Evolutionary conservation across 75 land plant genomes (phyloP).

Genomic region (Pinus taeda): DNA sequence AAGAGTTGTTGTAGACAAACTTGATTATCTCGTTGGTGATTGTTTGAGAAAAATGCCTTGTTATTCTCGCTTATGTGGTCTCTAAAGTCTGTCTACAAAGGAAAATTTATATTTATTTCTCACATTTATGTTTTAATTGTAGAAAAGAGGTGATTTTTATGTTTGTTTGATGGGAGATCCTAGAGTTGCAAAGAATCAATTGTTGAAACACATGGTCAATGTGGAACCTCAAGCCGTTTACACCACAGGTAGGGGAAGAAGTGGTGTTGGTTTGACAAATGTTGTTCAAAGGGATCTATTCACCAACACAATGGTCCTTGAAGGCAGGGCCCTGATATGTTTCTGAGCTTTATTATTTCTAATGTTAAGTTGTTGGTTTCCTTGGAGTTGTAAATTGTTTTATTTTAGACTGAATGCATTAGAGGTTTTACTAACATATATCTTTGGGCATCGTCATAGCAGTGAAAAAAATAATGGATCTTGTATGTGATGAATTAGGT

Average conservation of each 20-base stretch:
- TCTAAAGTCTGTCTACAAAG: background rate
- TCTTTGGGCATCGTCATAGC: background rate
- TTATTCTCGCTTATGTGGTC: background rate
- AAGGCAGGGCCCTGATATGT: constrained; percentile 97
- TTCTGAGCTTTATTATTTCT: background rate
- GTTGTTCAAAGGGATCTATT: constrained; percentile 95
- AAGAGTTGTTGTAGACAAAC: background rate
- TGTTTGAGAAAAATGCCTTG: background rate
- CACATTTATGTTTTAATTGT: constrained; percentile 13
- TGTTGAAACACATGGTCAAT: constrained; percentile 92
- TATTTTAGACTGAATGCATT: background rate
- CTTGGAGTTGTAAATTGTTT: background rate
- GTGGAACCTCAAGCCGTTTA: constrained; percentile 96
- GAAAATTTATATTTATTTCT: background rate
- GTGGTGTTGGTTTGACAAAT: constrained; percentile 98
- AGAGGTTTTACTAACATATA: background rate
- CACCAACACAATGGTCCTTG: constrained; percentile 92
- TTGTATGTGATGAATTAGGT: constrained; percentile 47
- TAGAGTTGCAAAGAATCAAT: constrained; percentile 98
- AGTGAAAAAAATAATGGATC: background rate
- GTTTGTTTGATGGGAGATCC: constrained; percentile 99
- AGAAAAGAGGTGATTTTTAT: constrained; percentile 96
- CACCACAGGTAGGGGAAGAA: constrained; percentile 95
- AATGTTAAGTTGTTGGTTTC: background rate
- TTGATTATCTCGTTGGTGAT: background rate